Evolutionary conservation across 768 basidiomycete species (phyloP), one percentile per base, ranked within the genome.

Genomic region (Trametes sanguinea): DNA sequence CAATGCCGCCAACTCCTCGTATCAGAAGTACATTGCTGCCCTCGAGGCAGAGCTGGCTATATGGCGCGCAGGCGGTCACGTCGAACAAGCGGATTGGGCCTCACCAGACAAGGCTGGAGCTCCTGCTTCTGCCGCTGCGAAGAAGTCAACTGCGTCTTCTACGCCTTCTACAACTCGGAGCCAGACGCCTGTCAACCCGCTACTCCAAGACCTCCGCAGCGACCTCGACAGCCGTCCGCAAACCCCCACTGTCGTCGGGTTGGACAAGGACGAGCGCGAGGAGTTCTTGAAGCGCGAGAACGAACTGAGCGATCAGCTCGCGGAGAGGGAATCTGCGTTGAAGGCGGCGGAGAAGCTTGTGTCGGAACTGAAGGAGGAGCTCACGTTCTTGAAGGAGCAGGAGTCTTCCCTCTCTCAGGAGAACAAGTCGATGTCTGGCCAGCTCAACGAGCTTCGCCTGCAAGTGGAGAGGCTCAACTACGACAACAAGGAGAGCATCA

Each of bases 241-340:
- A 72, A 98, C 97, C 14, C 97, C 96, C 13, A 92, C 92, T 6
- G 90, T 90, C 44, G 81, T 90, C 56, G 87, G 88, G 22, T 73
- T 98, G 67, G 95, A 97, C 65, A 94, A 95, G 79, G 97, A 98
- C 69, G 97, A 99, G 77, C 80, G 95, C 61, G 97, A 99, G 66
- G 97, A 98, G 54, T 99, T 98, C 83, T 76, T 99, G 75, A 87
- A 86, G 72, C 77, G 97, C 63, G 97, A 99, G 82, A 98, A 98
- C 68, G 97, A 99, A 74, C 81, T 99, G 57, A 95, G 88, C 63
- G 97, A 99, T 75, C 81, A 87, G 67, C 80, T 99, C 46, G 92
- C 93, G 3, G 96, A 98, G 79, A 92, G 84, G 79, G 97, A 98
- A 78, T 86, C 88, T 32, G 83, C 87, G 9, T 79, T 98, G 42